Evolutionary conservation across 2,329 filamentous ascomycete species (phyloP).

Genomic region (Calonectria pteridis): DNA sequence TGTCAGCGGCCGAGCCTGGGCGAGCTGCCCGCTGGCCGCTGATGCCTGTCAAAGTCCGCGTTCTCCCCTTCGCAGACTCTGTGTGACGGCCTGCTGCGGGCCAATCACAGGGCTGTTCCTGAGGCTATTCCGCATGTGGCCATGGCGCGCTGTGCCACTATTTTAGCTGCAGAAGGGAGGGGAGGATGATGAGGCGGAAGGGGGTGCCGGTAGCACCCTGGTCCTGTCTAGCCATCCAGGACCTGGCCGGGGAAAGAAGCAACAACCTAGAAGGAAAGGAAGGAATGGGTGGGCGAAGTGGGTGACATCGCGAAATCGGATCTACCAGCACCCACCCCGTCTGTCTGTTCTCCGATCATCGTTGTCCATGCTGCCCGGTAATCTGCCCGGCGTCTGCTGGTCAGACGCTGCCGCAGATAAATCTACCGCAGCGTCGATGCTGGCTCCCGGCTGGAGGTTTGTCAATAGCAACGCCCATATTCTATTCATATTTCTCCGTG

Average conservation of each 20-base stretch:
- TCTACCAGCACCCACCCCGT: constrained; percentile 34
- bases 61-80: constrained; percentile 28
- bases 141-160: constrained; percentile 19
- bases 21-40: background rate
- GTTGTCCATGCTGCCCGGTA: constrained; percentile 11
- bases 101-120: constrained; percentile 58
- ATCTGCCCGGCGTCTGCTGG: background rate
- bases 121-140: constrained; percentile 49
- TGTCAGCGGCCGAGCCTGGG: constrained; percentile 26
- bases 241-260: constrained; percentile 27
- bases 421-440: background rate
- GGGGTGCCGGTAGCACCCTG: constrained; percentile 27
- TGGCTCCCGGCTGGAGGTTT: background rate
- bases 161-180: constrained; percentile 28
- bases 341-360: constrained; percentile 22
- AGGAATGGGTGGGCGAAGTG: constrained; percentile 18
- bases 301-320: constrained; percentile 45
- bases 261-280: constrained; percentile 18
- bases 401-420: background rate
- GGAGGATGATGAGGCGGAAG: constrained; percentile 25
- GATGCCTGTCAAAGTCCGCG: constrained; percentile 22
- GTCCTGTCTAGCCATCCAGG: constrained; percentile 7
- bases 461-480: background rate
- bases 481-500: constrained; percentile 8
- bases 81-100: constrained; percentile 45